phyloP scores from a whole-genome alignment of 139 green algal species.

The Microglena sp. region DNA sequence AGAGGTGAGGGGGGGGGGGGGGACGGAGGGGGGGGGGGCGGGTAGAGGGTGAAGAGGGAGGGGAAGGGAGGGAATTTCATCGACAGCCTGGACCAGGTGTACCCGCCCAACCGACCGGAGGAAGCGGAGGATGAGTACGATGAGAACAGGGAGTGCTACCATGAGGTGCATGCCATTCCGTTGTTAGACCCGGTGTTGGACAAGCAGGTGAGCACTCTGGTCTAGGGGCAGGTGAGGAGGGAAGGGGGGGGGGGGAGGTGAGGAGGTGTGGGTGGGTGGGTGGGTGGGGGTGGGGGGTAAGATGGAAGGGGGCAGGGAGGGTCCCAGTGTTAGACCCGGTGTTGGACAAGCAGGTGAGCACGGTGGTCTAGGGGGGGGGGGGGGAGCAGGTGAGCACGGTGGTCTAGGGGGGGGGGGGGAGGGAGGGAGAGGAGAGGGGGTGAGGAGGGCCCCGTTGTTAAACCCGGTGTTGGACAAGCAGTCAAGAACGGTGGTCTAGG shows the following conservation, averaged over 20 bases:
- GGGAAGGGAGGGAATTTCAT: no score
- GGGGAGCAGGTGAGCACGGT: slow-evolving; percentile 17
- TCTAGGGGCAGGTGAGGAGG: neutral
- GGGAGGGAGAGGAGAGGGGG: neutral
- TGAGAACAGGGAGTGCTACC: slow-evolving; percentile 24
- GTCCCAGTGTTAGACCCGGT: no score
- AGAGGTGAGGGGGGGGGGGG: no score
- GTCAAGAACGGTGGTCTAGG: no score
- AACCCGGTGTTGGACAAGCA: slow-evolving; percentile 3
- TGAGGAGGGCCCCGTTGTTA: neutral
- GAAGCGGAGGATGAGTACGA: slow-evolving; percentile 6
- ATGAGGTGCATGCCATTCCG: slow-evolving; percentile 36
- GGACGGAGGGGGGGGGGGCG: no score
- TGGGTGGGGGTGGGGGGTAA: no score
- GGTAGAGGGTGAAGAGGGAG: neutral
- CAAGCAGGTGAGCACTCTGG: slow-evolving; percentile 26
- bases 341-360: no score
- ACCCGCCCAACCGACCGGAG: no score
- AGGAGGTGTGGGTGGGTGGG: no score
- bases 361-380: neutral
- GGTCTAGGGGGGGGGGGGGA: no score
- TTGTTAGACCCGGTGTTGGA: slow-evolving; percentile 37
- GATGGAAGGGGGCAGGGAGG: slow-evolving; percentile 1
- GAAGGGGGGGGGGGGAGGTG: no score
- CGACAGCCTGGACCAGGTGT: no score